phyloP scores from a whole-genome alignment of 768 basidiomycete species.

The Leccinum rimulosum region DNA sequence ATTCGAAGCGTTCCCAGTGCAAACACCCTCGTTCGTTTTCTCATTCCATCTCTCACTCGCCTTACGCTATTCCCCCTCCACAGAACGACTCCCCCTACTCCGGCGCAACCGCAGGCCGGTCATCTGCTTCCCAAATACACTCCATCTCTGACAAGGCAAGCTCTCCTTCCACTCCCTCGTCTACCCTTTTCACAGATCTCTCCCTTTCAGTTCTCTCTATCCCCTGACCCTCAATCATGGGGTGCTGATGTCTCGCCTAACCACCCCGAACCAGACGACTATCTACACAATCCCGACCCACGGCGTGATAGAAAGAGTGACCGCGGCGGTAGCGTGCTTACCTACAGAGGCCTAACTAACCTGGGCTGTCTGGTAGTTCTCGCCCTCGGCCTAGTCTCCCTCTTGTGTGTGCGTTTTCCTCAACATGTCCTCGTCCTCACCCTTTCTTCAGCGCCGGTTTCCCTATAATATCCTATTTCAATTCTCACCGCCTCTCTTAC shows the following conservation, averaged over 20 bases:
- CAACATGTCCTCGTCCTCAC: background rate
- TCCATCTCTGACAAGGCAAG: slow-evolving; percentile 62
- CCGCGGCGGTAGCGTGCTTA: slow-evolving; percentile 56
- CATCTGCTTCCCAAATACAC: slow-evolving; percentile 26
- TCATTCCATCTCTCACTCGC: background rate
- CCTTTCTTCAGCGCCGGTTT: slow-evolving; percentile 52
- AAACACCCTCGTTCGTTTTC: slow-evolving; percentile 40
- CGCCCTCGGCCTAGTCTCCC: slow-evolving; percentile 47
- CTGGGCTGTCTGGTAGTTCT: slow-evolving; percentile 64
- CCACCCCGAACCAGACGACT: slow-evolving; percentile 61
- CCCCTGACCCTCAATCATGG: slow-evolving; percentile 72
- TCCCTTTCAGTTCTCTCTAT: slow-evolving; percentile 58
- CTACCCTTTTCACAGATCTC: slow-evolving; percentile 2
- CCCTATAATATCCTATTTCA: slow-evolving; percentile 59
- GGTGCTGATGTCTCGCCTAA: slow-evolving; percentile 61
- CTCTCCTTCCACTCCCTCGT: background rate
- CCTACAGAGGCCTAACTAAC: slow-evolving; percentile 68
- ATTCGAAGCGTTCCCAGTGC: slow-evolving; percentile 39
- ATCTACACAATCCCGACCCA: slow-evolving; percentile 73
- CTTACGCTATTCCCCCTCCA: background rate
- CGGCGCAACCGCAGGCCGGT: slow-evolving; percentile 32
- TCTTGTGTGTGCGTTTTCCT: slow-evolving; percentile 49
- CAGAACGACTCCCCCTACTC: slow-evolving; percentile 44
- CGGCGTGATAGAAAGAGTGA: slow-evolving; percentile 58
- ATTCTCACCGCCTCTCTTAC: slow-evolving; percentile 40